Base-by-base conservation (phyloP, 2,329 filamentous ascomycete genomes). In the Colletotrichum noveboracense region DNA sequence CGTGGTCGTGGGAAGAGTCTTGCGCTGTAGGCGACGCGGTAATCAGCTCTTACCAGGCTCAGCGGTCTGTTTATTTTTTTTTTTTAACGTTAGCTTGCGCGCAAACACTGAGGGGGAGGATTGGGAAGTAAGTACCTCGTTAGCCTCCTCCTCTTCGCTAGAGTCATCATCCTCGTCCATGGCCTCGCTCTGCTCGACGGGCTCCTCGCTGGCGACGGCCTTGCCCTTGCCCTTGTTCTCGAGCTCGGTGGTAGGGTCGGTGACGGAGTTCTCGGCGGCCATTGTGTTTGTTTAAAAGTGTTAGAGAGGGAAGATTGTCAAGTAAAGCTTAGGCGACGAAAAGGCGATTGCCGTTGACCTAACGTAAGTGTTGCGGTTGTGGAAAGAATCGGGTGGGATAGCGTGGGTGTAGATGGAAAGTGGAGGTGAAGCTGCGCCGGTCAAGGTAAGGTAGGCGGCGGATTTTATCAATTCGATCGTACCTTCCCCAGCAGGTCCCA, bases 181-280 rank as follows among this genome's bases (percentile, higher is more conserved):
- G 82, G 89, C 89, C 82, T 91, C 86, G 80, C 94, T 92, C 79
- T 92, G 85, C 70, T 85, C 84, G 70, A 85, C 84, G 67, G 85
- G 83, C 77, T 90, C 86, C 79, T 87, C 85, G 66, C 87, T 83
- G 66, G 91, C 90, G 55, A 87, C 83, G 55, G 91, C 93, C 89
- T 98, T 98, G 88, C 95, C 95, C 90, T 98, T 98, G 86, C 95
- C 95, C 90, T 98, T 98, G 85, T 89, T 87, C 81, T 92, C 89
- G 77, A 87, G 84, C 77, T 90, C 83, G 77, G 82, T 82, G 80
- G 88, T 82, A 81, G 86, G 81, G 80, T 88, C 85, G 82, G 87
- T 83, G 77, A 87, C 88, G 79, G 86, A 82, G 86, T 89, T 90
- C 79, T 88, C 86, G 81, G 83, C 82, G 78, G 89, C 85, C 89